phyloP scores from a whole-genome alignment of 2,329 filamentous ascomycete genomes.

The Trichoderma sp. region DNA sequence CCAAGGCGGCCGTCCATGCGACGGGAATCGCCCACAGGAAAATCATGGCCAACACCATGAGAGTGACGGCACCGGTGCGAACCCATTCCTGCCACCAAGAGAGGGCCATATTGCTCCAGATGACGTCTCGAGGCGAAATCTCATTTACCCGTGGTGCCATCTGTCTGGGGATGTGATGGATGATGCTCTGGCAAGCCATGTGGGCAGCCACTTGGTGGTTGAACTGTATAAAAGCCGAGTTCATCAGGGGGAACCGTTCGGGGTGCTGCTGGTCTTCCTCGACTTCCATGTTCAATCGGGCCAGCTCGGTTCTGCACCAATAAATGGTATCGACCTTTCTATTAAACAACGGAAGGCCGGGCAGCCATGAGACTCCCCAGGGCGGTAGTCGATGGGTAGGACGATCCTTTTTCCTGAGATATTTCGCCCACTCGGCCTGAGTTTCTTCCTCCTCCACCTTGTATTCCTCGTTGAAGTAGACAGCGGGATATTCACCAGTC shows the following conservation, averaged over 20 bases:
- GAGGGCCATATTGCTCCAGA: constrained; percentile 97
- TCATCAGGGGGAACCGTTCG: constrained; percentile 87
- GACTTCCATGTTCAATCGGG: constrained; percentile 85
- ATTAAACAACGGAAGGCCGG: constrained; percentile 72
- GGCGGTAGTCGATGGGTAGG: constrained; percentile 76
- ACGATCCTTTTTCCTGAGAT: constrained; percentile 75
- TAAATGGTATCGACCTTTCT: constrained; percentile 95
- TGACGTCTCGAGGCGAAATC: constrained; percentile 85
- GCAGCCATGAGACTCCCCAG: constrained; percentile 66
- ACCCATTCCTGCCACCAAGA: constrained; percentile 90
- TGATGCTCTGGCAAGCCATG: constrained; percentile 93
- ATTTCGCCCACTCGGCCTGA: constrained; percentile 75
- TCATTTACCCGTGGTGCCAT: constrained; percentile 94
- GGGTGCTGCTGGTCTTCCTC: constrained; percentile 83
- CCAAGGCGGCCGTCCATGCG: constrained; percentile 78
- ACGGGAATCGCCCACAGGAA: constrained; percentile 90
- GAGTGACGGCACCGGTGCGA: constrained; percentile 63
- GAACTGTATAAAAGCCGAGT: constrained; percentile 96
- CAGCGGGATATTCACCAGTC: constrained; percentile 55
- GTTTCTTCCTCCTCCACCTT: constrained; percentile 56
- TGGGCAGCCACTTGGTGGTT: constrained; percentile 96
- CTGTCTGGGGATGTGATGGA: constrained; percentile 85
- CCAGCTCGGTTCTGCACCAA: constrained; percentile 81
- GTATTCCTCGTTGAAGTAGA: constrained; percentile 57
- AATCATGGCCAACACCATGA: constrained; percentile 69